Conservation (phyloP, 805 yeast species). For the Cyberlindnera euphorbiae region DNA sequence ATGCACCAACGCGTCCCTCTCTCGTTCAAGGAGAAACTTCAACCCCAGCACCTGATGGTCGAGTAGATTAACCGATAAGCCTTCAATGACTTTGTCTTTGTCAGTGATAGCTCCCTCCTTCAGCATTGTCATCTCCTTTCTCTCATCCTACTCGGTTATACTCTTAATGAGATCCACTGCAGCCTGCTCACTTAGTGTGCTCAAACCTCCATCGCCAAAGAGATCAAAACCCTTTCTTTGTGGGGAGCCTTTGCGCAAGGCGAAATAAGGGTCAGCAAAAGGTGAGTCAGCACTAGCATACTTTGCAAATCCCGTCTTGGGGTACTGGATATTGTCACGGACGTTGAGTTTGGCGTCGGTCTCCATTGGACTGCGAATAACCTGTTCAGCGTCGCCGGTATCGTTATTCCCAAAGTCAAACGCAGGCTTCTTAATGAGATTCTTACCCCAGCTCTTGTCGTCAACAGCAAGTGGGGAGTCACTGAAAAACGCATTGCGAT, state of each 20-base stretch:
- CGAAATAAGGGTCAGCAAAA: slow-evolving; percentile 22
- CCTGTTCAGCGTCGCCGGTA: too few species aligned
- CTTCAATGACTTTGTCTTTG: slow-evolving; percentile 28
- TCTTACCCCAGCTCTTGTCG: slow-evolving; percentile 22
- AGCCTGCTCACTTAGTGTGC: slow-evolving; percentile 8
- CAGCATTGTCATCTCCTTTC: slow-evolving; percentile 13
- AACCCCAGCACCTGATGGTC: slow-evolving; percentile 47
- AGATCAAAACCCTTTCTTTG: slow-evolving; percentile 18
- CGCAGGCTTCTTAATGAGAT: slow-evolving; percentile 11
- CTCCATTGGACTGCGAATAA: slow-evolving; percentile 12
- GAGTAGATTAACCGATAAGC: slow-evolving; percentile 34
- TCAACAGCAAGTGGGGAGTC: slow-evolving; percentile 21
- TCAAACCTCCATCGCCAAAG: slow-evolving; percentile 14
- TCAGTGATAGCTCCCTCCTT: slow-evolving; percentile 14
- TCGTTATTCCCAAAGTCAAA: too few species aligned
- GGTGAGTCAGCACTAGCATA: slow-evolving; percentile 20
- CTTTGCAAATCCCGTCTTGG: slow-evolving; percentile 15
- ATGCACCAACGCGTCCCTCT: slow-evolving; percentile 20
- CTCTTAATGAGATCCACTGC: slow-evolving; percentile 14
- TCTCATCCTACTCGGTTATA: slow-evolving; percentile 15
- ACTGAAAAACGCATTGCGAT: slow-evolving; percentile 16
- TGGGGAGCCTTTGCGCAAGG: slow-evolving; percentile 13
- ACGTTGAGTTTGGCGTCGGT: slow-evolving; percentile 5
- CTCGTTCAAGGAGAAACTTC: slow-evolving; percentile 36
- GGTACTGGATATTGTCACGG: slow-evolving; percentile 9